A percentile compares a stretch with the other conserved stretches of the same genome.
phyloP scores from a whole-genome alignment of 331 rosid species.

The Rhamnella rubrinervis region DNA sequence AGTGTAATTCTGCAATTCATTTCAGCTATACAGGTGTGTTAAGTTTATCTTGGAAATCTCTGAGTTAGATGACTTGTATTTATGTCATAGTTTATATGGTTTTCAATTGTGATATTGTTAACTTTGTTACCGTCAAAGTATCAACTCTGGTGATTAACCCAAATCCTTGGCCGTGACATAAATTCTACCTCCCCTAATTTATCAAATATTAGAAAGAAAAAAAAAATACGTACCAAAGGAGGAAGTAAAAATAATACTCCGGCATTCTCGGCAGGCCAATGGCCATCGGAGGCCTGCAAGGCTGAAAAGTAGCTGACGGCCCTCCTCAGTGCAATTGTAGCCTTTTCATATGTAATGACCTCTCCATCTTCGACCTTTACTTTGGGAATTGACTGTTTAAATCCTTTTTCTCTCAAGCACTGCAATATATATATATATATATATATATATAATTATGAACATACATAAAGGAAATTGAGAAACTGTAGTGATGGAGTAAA shows the following conservation, averaged over 20 bases:
- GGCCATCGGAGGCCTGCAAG: constrained; percentile 32
- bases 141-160: too few species aligned
- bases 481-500: not conserved
- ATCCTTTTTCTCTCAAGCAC: constrained; percentile 22
- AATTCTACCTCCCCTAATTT: too few species aligned
- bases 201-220: not conserved
- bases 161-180: not conserved
- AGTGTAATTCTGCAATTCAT: too few species aligned
- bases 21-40: too few species aligned
- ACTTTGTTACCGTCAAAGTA: too few species aligned
- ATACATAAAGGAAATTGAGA: not conserved
- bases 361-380: constrained; percentile 28
- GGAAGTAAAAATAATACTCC: constrained; percentile 21
- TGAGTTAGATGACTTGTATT: too few species aligned
- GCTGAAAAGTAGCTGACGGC: constrained; percentile 25
- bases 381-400: constrained; percentile 25
- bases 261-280: constrained; percentile 32
- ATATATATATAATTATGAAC: too few species aligned
- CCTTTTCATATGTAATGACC: constrained; percentile 24
- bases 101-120: too few species aligned
- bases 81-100: too few species aligned
- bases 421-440: not conserved
- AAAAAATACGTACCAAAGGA: constrained; percentile 13
- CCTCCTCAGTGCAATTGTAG: constrained; percentile 28
- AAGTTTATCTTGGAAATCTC: too few species aligned